phyloP scores from a whole-genome alignment of 2,329 filamentous ascomycete species.

The Colletotrichum shisoi region DNA sequence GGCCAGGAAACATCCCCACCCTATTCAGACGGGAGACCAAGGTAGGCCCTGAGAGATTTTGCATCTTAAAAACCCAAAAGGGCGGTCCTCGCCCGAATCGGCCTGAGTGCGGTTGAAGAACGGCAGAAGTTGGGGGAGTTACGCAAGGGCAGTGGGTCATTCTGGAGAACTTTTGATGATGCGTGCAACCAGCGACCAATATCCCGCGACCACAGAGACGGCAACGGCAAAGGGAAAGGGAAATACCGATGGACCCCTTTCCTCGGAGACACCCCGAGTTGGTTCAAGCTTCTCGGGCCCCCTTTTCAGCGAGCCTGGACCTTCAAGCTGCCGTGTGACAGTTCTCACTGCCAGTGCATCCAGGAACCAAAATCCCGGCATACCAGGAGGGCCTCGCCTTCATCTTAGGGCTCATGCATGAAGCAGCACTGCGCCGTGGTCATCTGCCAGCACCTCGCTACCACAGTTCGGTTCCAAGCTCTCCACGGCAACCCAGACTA shows the following conservation, averaged over 20 bases:
- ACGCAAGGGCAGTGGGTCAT: conserved; percentile 22
- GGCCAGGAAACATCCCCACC: background rate
- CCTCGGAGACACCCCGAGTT: conserved; percentile 5
- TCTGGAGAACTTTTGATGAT: conserved; percentile 26
- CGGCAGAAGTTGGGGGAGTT: conserved; percentile 10
- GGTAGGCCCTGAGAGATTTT: background rate
- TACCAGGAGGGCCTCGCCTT: background rate
- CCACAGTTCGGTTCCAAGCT: background rate
- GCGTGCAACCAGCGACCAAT: background rate
- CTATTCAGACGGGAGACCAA: background rate
- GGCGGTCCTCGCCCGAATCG: conserved; percentile 1
- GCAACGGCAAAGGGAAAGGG: too few relatives aligned
- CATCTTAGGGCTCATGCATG: background rate
- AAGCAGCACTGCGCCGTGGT: background rate
- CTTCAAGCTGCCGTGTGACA: background rate
- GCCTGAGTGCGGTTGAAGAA: conserved; percentile 5
- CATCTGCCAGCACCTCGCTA: conserved; percentile 14
- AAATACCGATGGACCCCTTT: background rate
- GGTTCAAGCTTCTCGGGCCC: background rate
- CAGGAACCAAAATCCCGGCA: background rate
- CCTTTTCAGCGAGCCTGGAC: background rate
- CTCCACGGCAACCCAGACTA: background rate
- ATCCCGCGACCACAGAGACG: background rate
- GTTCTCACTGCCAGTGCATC: background rate
- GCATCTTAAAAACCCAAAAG: background rate